Base-by-base conservation (phyloP, 148 eudicot species). In the Oxyria digyna region DNA sequence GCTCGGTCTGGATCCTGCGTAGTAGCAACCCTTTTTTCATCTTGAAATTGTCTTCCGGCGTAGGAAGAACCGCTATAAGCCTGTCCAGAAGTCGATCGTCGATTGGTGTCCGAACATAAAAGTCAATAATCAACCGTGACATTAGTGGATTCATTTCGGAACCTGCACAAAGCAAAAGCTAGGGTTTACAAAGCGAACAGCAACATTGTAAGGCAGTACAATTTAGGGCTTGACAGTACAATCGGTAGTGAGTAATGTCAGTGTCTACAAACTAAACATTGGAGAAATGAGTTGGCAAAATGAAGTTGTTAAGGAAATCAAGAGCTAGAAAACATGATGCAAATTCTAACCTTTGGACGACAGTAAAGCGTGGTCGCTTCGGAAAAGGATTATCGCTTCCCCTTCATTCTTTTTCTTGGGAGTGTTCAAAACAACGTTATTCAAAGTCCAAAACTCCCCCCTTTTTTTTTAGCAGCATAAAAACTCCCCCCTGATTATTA, bases 81-180 rank as follows among this genome's bases (percentile, higher is more conserved):
- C 54, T 20, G 71, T 73, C 69, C 41, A 86, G 40, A 11, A 67
- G n/a, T 4, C 62, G 62, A 46, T 88, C 84, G 24, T 80, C 83
- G 41, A n/a, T n/a, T n/a, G n/a, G n/a, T n/a, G n/a, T n/a, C 15
- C 84, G 81, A 13, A 87, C 72, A 20, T 84, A 78, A 71, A 69
- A 85, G 11, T 89, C 93, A 6, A 85, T 73, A 17, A 85, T 65
- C 96, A 93, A 87, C 13, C 71, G 71, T 6, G 83, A 68, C 7
- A 82, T 68, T 4, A 78, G 80, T 27, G 64, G 57, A 71, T 89
- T 87, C 85, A 82, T 84, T 54, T 37, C 27, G 59, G 20, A 9
- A 13, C 59, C 59, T 52, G 29, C 59, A 23, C 24, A 52, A 20
- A 52, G 14, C 59, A 46, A 52, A 52, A 52, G 12, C 29, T 52